phyloP scores from a whole-genome alignment of 805 yeast genomes.

The Isabelozyma rhagii region DNA sequence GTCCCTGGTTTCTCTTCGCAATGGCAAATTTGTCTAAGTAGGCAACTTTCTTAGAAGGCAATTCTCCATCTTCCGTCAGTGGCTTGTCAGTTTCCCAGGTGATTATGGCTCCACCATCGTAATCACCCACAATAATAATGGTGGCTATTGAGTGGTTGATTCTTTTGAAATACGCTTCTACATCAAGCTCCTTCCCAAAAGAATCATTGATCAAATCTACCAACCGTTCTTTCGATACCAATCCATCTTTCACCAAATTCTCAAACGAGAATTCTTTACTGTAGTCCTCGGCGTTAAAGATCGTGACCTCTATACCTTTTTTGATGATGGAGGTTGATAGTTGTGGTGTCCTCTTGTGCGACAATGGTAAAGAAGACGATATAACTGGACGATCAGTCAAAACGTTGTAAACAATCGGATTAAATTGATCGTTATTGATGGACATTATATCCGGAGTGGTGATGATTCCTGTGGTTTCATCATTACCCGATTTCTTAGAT shows the following conservation, averaged over 20 bases:
- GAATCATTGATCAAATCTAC: constrained; percentile 70
- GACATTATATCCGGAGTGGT: constrained; percentile 82
- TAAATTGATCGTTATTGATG: constrained; percentile 47
- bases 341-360: constrained; percentile 50
- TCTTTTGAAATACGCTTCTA: constrained; percentile 63
- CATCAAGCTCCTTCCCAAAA: constrained; percentile 65
- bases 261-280: constrained; percentile 36
- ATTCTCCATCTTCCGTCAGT: not conserved
- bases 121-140: constrained; percentile 84
- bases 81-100: constrained; percentile 63
- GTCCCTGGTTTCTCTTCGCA: constrained; percentile 76
- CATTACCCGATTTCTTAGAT: constrained; percentile 37
- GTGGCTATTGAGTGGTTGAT: constrained; percentile 68
- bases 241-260: constrained; percentile 30
- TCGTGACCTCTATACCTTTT: constrained; percentile 63
- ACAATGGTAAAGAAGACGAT: constrained; percentile 84
- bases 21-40: constrained; percentile 96
- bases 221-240: constrained; percentile 56
- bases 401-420: constrained; percentile 87
- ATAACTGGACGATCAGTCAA: constrained; percentile 88
- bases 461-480: constrained; percentile 72
- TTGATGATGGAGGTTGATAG: constrained; percentile 76
- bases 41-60: constrained; percentile 42
- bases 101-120: constrained; percentile 91
- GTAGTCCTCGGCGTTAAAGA: constrained; percentile 29